phyloP scores from a whole-genome alignment of 1,139 yeast genomes.

The Arxiozyma slooffiae region DNA sequence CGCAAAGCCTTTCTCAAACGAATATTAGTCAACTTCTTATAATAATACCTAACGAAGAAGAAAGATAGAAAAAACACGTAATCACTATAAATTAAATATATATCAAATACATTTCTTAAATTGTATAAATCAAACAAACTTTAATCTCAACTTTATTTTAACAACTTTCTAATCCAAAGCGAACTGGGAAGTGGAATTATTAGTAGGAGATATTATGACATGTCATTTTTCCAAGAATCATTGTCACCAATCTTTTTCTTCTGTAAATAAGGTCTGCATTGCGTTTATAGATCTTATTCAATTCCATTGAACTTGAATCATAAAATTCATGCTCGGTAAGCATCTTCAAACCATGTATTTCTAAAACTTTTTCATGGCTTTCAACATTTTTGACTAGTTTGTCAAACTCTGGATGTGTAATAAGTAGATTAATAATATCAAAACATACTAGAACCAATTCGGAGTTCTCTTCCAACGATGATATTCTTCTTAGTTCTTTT shows the following conservation, averaged over 20 bases:
- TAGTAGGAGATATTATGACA: neutral
- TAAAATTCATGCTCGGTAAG: conserved; percentile 25
- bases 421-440: conserved; percentile 29
- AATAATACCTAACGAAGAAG: neutral
- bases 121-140: too few relatives aligned
- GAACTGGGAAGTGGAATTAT: too few relatives aligned
- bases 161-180: too few relatives aligned
- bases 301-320: conserved; percentile 6
- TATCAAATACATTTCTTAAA: neutral
- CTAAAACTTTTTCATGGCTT: conserved; percentile 21
- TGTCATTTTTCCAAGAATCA: conserved; percentile 1
- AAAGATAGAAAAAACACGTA: neutral
- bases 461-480: conserved; percentile 24
- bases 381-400: conserved; percentile 17
- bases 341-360: conserved; percentile 29
- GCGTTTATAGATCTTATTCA: neutral
- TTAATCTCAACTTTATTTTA: neutral
- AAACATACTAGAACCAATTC: conserved; percentile 27
- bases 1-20: neutral
- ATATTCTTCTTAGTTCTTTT: conserved; percentile 35
- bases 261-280: neutral
- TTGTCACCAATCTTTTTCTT: neutral
- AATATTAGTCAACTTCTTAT: too few relatives aligned
- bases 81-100: too few relatives aligned
- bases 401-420: conserved; percentile 27